Conservation (phyloP, 2,329 filamentous ascomycete species). For the Dactylonectria estremocensis region DNA sequence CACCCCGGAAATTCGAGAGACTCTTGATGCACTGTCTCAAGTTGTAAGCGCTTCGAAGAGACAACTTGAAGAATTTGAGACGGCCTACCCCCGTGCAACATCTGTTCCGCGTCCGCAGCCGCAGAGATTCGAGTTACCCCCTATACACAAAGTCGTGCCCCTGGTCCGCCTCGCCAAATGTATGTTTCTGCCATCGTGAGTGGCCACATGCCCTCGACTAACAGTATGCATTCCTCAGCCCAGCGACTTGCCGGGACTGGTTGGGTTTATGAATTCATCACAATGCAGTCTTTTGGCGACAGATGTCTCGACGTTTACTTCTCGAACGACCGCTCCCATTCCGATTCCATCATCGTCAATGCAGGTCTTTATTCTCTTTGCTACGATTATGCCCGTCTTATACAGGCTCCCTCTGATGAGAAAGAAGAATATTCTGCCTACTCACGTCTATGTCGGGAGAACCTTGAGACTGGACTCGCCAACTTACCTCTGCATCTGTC, state of each 20-base stretch:
- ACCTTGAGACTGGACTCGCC: conserved; percentile 51
- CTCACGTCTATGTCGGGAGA: conserved; percentile 43
- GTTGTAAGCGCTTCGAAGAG: conserved; percentile 42
- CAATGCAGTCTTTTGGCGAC: conserved; percentile 49
- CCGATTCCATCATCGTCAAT: conserved; percentile 53
- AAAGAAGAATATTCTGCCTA: conserved; percentile 41
- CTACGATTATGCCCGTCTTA: conserved; percentile 34
- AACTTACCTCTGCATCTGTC: conserved; percentile 52
- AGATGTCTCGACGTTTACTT: conserved; percentile 53
- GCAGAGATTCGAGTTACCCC: conserved; percentile 35
- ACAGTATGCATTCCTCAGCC: not conserved
- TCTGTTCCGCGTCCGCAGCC: conserved; percentile 32
- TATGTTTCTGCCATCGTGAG: conserved; percentile 24
- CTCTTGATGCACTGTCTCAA: conserved; percentile 50
- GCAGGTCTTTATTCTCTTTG: conserved; percentile 51
- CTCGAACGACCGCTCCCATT: conserved; percentile 48
- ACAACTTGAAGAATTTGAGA: conserved; percentile 40
- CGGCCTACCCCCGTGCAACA: conserved; percentile 39
- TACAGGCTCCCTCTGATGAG: not conserved
- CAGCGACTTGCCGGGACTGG: conserved; percentile 18
- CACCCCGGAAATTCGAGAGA: conserved; percentile 52
- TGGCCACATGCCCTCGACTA: not conserved
- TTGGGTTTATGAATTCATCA: conserved; percentile 49
- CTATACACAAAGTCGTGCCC: conserved; percentile 40
- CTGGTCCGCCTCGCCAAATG: conserved; percentile 37